Base-by-base conservation (phyloP, 441 rosid genomes). In the Cnidoscolus chayamansa region DNA sequence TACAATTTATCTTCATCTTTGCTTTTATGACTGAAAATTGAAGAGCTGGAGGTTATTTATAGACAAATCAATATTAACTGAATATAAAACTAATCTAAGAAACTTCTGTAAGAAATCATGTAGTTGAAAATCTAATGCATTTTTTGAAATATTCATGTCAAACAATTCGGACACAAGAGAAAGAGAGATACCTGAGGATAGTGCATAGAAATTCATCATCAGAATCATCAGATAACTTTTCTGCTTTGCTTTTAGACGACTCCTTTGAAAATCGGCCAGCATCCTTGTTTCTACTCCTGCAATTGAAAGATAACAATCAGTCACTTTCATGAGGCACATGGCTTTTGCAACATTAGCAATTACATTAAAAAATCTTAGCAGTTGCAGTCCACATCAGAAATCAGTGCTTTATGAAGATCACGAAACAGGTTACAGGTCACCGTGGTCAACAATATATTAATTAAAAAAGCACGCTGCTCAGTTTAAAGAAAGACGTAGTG, bases 261-360 rank as follows among this genome's bases (percentile, higher is more conserved):
- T 45, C 74, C 40, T 65, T 63, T 19, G 62, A 61, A 20, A 45
- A 71, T 61, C 15, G 10, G 31, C 30, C 32, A 31, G 31, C 63
- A 30, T 66, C 73, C 76, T 81, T 81, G 55, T 64, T 68, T 75
- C 76, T 78, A 43, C 70, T 56, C 75, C 85, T 80, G 77, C 50
- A 75, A 31, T 63, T 70, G 12, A 56, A 74, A 63, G 50, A 32
- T 30, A 54, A 51, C 35, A 35, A 59, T 15, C 50, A 35, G 51
- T 56, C 20, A 63, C 13, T 40, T 63, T 63, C 25, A 25, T 0
- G 49, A 3, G 13, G 63, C 20, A 12, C 63, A 45, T 40, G 32
- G 47, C 32, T 19, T 25, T 43, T 7, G 60, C 40, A 37, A 49
- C 59, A 54, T 64, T 7, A 19, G 50, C 48, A 50, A 62, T 2